Percentiles rank a stretch among this genome's conserved stretches.
phyloP scores from a whole-genome alignment of 331 rosid genomes.

The Telfairia occidentalis region DNA sequence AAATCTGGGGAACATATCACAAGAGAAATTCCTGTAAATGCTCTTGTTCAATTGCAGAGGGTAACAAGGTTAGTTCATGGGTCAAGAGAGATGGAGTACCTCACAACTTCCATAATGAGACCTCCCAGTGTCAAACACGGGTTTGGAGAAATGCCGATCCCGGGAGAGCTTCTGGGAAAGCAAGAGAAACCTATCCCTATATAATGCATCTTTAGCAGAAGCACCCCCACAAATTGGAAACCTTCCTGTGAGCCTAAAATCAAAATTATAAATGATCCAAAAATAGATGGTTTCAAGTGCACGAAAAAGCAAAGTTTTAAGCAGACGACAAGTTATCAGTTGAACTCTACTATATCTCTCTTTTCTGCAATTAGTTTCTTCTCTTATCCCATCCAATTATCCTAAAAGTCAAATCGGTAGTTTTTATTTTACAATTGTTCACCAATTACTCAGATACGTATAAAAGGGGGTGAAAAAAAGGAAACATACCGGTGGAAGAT shows the following conservation, averaged over 20 bases:
- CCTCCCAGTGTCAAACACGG: constrained; percentile 56
- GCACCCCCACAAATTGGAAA: constrained; percentile 71
- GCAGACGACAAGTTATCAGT: neutral
- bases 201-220: constrained; percentile 50
- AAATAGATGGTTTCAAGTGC: neutral
- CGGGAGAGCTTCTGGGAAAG: constrained; percentile 79
- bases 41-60: neutral
- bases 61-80: neutral
- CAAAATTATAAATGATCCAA: constrained; percentile 11
- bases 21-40: neutral
- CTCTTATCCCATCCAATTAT: neutral
- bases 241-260: constrained; percentile 41
- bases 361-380: neutral
- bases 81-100: constrained; percentile 28
- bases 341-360: neutral
- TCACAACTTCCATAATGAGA: constrained; percentile 72
- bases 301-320: neutral
- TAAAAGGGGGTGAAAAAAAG: no score
- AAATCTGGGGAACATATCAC: constrained; percentile 45
- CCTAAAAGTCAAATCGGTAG: neutral
- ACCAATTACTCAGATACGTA: neutral
- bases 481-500: constrained; percentile 49
- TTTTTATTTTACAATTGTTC: neutral
- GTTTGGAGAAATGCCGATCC: constrained; percentile 66
- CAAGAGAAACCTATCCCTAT: constrained; percentile 64